Base-by-base conservation (phyloP, 306 rosid genomes). In the Biancaea sappan region DNA sequence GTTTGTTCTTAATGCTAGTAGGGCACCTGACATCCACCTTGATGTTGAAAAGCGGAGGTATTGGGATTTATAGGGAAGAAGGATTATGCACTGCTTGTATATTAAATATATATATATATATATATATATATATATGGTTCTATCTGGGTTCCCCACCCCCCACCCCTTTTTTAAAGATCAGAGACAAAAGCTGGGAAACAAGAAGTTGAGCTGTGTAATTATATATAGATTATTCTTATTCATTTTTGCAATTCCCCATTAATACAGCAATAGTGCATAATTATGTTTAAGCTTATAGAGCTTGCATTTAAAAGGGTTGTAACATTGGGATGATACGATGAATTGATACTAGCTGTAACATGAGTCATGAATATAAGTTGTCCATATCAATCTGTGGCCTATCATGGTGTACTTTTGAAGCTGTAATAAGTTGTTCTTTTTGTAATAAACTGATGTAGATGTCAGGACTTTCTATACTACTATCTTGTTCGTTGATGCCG, bases 401-500 rank as follows among this genome's bases (percentile, higher is more conserved):
- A 50, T 11, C 5, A 12, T 22, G 18, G 29, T 60, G 18, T 61
- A 21, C n/a, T 44, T 61, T 28, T 34, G 54, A 62, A 68, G 56
- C 21, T 74, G 0, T 60, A 43, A 51, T 29, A 32, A 28, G 24
- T 58, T 14, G 21, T 72, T 74, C 9, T 69, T 67, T 79, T 73
- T 44, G 44, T 58, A 46, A 26, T 43, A 7, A 70, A 56, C 43
- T 19, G 69, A 71, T 64, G 71, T 44, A 32, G 37, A 19, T 61
- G 5, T 62, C 73, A 47, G 77, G 52, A 18, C 60, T 29, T 31
- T 46, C 61, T 51, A 19, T 64, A 71, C 56, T 70, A 50, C 35
- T 69, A 15, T 44, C 40, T 65, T 70, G 66, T 61, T 87, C 31
- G 8, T 67, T 24, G 32, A 48, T 24, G 52, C 47, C 76, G 68